phyloP scores from a whole-genome alignment of 495 filamentous ascomycete species.

The Penicillium odoratum region DNA sequence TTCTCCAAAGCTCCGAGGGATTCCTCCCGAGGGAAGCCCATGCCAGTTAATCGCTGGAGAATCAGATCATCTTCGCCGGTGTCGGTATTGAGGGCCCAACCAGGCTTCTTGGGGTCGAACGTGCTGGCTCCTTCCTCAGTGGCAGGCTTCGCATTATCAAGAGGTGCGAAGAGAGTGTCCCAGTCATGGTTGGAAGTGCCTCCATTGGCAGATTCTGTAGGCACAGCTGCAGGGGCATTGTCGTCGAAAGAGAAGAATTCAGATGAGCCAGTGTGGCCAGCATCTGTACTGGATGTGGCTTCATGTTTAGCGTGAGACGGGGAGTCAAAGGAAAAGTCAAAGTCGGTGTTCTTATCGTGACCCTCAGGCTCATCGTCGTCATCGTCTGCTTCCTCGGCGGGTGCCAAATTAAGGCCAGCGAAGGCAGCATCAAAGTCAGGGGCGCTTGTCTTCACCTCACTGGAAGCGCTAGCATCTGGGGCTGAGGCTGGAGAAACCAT shows the following conservation, averaged over 20 bases:
- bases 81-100: slow-evolving; percentile 69
- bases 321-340: slow-evolving; percentile 65
- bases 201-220: slow-evolving; percentile 29
- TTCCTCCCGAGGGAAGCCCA: slow-evolving; percentile 82
- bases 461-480: slow-evolving; percentile 10
- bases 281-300: slow-evolving; percentile 21
- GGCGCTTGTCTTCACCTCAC: slow-evolving; percentile 34
- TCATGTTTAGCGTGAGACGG: slow-evolving; percentile 37
- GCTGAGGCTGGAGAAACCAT: slow-evolving; percentile 7
- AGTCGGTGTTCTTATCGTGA: slow-evolving; percentile 58
- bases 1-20: slow-evolving; percentile 87
- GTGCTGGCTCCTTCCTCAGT: slow-evolving; percentile 27
- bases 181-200: slow-evolving; percentile 68
- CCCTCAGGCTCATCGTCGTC: slow-evolving; percentile 57
- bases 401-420: slow-evolving; percentile 65
- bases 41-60: slow-evolving; percentile 81
- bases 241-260: slow-evolving; percentile 51
- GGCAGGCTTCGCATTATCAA: slow-evolving; percentile 58
- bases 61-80: slow-evolving; percentile 88
- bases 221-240: slow-evolving; percentile 47
- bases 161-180: slow-evolving; percentile 89
- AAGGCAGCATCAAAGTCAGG: slow-evolving; percentile 89
- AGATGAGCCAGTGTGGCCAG: slow-evolving; percentile 23
- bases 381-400: slow-evolving; percentile 76
- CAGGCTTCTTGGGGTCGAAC: slow-evolving; percentile 45